Evolutionary conservation across 441 rosid species (phyloP), one percentile per base, ranked within the genome.

Genomic region (Biscutella laevigata): DNA sequence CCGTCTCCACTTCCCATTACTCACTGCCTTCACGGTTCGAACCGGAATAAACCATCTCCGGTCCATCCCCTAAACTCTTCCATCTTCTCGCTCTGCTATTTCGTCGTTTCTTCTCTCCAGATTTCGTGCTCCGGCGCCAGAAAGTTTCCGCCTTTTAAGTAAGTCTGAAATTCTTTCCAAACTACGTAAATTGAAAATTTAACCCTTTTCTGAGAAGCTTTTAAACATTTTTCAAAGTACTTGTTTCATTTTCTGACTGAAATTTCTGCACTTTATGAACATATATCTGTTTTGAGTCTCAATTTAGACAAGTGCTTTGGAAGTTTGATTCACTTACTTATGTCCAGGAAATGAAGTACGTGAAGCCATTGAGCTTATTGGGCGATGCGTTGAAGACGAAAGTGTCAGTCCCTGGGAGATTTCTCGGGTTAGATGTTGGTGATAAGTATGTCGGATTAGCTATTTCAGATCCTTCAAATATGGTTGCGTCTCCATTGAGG

Each of bases 351-450:
- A 89, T 89, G 97, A 82, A 73, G 78, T 83, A 71, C 53, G 71
- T 80, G 64, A 83, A 74, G 67, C 86, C 95, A 17, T 38, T 74
- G 59, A 69, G 57, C 25, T 64, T 89, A 70, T 68, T 80, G 66
- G 69, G 61, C 13, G 80, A 76, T n/a, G 61, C 83, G 58, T 22
- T 71, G 55, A 82, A 76, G 79, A 48, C 74, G 11, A 78, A 68
- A 56, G 57, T 53, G 8, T 38, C 41, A 50, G 53, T 62, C 35
- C 48, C 56, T 36, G 79, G 82, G 13, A 72, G 91, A 53, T 71
- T 88, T 30, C 94, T 91, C 7, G 94, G 96, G 13, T 76, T 91
- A 78, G 96, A 91, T 71, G 91, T 91, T 17, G 94, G 98, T 6
- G 87, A 83, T 55, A 91, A 82, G 70, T 85, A 83, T 61, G 89